Conservation (phyloP, 805 yeast species). For the Ogataea paradorogensis region DNA sequence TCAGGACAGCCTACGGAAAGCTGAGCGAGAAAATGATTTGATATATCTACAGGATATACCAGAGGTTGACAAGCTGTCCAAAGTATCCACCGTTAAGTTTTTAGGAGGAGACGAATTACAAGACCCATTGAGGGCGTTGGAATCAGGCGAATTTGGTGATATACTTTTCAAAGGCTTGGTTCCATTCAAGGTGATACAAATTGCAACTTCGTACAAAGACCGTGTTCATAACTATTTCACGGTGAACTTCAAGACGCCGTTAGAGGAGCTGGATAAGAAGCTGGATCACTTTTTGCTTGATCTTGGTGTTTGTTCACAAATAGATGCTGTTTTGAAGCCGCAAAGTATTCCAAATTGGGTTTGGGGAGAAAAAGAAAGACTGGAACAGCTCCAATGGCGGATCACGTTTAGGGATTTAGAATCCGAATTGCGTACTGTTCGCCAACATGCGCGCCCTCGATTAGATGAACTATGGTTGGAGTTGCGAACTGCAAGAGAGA, state of each 20-base stretch:
- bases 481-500: conserved; percentile 49
- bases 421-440: conserved; percentile 43
- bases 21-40: conserved; percentile 79
- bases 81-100: conserved; percentile 55
- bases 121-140: conserved; percentile 34
- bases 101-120: conserved; percentile 35
- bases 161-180: conserved; percentile 57
- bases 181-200: conserved; percentile 65
- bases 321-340: conserved; percentile 61
- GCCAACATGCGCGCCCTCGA: conserved; percentile 39
- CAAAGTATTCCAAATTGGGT: conserved; percentile 57
- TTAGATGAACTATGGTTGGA: conserved; percentile 46
- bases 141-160: conserved; percentile 22
- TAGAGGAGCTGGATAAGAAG: conserved; percentile 44
- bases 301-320: conserved; percentile 55
- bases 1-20: conserved; percentile 42
- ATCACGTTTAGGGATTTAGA: conserved; percentile 40
- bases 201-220: conserved; percentile 65
- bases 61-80: conserved; percentile 33
- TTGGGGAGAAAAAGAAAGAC: conserved; percentile 51
- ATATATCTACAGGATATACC: conserved; percentile 73
- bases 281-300: conserved; percentile 44
- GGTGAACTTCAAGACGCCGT: conserved; percentile 44
- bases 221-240: conserved; percentile 54
- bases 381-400: conserved; percentile 53